Evolutionary conservation across 345 rosid genomes (phyloP).

Genomic region (Moringa oleifera): DNA sequence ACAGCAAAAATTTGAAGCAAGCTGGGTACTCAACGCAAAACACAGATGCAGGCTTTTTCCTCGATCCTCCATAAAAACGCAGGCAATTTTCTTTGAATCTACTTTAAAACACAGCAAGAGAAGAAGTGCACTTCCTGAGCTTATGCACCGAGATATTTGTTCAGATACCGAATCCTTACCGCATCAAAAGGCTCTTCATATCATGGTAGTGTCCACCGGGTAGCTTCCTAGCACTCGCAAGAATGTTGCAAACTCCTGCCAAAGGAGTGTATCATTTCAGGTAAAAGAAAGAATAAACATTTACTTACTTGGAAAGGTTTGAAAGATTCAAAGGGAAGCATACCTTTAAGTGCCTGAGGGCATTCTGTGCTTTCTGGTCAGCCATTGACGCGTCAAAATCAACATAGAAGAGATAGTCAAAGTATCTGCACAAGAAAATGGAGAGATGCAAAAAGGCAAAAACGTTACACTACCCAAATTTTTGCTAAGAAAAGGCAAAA

Average conservation of each 20-base stretch:
- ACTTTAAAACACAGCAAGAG: too few species aligned
- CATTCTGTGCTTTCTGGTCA: conserved; percentile 83
- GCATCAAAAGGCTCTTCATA: conserved; percentile 16
- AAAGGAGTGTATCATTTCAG: conserved; percentile 6
- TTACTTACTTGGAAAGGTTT: background rate
- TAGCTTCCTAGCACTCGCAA: conserved; percentile 96
- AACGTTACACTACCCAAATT: background rate
- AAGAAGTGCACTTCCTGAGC: too few species aligned
- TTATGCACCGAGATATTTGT: too few species aligned
- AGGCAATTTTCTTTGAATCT: too few species aligned
- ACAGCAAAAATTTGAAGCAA: too few species aligned
- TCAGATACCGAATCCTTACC: background rate
- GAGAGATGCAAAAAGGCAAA: background rate
- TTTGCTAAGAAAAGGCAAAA: background rate
- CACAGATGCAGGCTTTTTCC: too few species aligned
- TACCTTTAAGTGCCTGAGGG: conserved; percentile 79
- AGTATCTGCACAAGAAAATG: conserved; percentile 44
- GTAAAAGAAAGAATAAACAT: background rate
- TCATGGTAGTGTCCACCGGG: conserved; percentile 80
- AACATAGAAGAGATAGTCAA: conserved; percentile 89
- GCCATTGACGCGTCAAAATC: conserved; percentile 99
- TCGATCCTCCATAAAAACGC: too few species aligned
- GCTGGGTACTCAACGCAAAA: too few species aligned
- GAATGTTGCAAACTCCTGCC: conserved; percentile 92
- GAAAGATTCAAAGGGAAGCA: conserved; percentile 5